Evolutionary conservation across 148 eudicot genomes (phyloP), one percentile per base, ranked within the genome.

Genomic region (Heliamphora exappendiculata): DNA sequence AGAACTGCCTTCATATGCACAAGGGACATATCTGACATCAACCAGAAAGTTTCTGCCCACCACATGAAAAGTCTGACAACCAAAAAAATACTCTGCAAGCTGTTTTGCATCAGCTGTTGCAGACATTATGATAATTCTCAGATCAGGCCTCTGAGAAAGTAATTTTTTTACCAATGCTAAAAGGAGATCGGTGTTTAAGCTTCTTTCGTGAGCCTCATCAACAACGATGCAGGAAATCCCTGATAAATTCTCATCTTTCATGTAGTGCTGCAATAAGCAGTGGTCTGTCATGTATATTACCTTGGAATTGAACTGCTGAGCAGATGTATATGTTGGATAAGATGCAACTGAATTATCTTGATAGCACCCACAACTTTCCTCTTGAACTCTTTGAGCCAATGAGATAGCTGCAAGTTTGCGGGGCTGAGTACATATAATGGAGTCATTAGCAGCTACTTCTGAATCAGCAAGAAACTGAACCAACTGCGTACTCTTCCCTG

Each of bases 201-300:
- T 94, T 80, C 98, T 88, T 82, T 94, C 98, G 85, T 94, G 98
- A 75, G 98, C 98, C 85, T 95, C 98, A 75, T 95, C 99, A 42
- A 95, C 89, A 76, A 95, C 76, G 77, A 95, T 83, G 78, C 97
- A 95, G 36, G 99, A 95, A 47, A 91, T 72, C 71, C 87, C 84
- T 20, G 89, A 81, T 53, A 95, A 80, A 39, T 73, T 84, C 78
- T 76, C 72, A 81, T 92, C 89, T 74, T 83, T 85, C 90, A 95
- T 88, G 74, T 89, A 95, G 73, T 92, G 88, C 84, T 91, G 97
- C 79, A 95, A 81, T 73, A 95, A 81, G 88, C 99, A 92, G 80
- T 95, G 91, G 74, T 95, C 99, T 22, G 99, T 95, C 91, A 85
- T 91, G 78, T 82, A 95, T 53, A 87, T 79, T 44, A 90, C 79